Percentiles rank a stretch among this genome's conserved stretches.
Evolutionary conservation across 495 filamentous ascomycete genomes (phyloP).

Genomic region (Penicillium riverlandense): DNA sequence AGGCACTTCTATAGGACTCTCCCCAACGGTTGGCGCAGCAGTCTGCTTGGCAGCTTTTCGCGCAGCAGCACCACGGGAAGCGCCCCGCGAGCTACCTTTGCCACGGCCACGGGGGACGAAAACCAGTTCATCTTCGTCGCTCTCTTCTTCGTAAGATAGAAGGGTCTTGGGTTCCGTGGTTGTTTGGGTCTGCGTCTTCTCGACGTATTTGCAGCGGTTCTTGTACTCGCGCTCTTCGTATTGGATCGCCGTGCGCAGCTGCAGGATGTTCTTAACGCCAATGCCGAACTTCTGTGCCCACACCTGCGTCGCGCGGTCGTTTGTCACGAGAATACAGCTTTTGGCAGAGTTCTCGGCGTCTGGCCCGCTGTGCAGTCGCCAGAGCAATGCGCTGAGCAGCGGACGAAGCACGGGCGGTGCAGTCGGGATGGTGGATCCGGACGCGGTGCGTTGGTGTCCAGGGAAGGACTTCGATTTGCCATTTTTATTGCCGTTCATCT

Average conservation of each 20-base stretch:
- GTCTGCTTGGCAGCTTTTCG: slow-evolving; percentile 23
- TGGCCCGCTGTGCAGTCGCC: slow-evolving; percentile 46
- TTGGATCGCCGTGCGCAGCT: slow-evolving; percentile 49
- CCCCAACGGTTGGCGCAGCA: slow-evolving; percentile 12
- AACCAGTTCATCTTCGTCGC: slow-evolving; percentile 54
- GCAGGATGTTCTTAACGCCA: slow-evolving; percentile 50
- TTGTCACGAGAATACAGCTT: slow-evolving; percentile 50
- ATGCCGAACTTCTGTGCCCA: slow-evolving; percentile 58
- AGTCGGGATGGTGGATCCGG: slow-evolving; percentile 27
- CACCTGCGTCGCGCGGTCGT: slow-evolving; percentile 45
- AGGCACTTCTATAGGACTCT: slow-evolving; percentile 33
- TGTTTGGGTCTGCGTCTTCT: slow-evolving; percentile 28
- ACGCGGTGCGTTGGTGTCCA: slow-evolving; percentile 32
- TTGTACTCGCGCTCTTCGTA: slow-evolving; percentile 54
- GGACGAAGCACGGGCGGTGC: slow-evolving; percentile 44
- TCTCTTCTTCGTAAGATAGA: slow-evolving; percentile 41
- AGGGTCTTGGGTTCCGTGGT: slow-evolving; percentile 32
- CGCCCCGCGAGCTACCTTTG: slow-evolving; percentile 32
- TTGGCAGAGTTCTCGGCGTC: slow-evolving; percentile 33
- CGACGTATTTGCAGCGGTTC: slow-evolving; percentile 45
- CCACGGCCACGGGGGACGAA: slow-evolving; percentile 44
- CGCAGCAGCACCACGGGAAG: slow-evolving; percentile 9
- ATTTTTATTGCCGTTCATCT: slow-evolving; percentile 19
- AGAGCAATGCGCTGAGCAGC: slow-evolving; percentile 55
- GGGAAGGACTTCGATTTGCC: slow-evolving; percentile 11